These are phyloP conservation scores for Komagataella pastoris DNA, from an alignment of 805 yeast species.

Conservation along the genomic window DNA sequence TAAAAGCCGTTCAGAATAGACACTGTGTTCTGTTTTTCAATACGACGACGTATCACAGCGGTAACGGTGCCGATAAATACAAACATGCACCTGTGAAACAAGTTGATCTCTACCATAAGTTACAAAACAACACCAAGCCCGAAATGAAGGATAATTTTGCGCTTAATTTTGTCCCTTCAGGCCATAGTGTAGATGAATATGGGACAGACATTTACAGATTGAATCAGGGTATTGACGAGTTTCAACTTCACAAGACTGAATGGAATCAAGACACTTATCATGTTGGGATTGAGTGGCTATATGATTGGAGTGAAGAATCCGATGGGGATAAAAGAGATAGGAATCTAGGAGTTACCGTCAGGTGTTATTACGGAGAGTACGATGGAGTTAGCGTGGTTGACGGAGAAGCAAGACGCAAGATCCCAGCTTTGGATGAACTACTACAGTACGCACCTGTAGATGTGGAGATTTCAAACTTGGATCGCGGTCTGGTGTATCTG, in stretches of 20 bases:
- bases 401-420: constrained; percentile 22
- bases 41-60: constrained; percentile 24
- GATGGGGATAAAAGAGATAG: constrained; percentile 16
- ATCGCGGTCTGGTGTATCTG: constrained; percentile 47
- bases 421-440: constrained; percentile 67
- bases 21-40: constrained; percentile 52
- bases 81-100: constrained; percentile 49
- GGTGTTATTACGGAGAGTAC: constrained; percentile 74
- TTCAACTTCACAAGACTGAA: constrained; percentile 51
- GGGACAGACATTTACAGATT: constrained; percentile 32
- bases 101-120: constrained; percentile 32
- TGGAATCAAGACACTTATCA: constrained; percentile 42
- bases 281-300: constrained; percentile 62
- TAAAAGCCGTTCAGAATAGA: constrained; percentile 49
- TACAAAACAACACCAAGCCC: constrained; percentile 3
- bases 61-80: constrained; percentile 14
- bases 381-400: constrained; percentile 28
- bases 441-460: constrained; percentile 53
- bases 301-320: constrained; percentile 21
- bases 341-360: constrained; percentile 40
- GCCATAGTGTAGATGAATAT: constrained; percentile 23
- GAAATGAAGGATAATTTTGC: constrained; percentile 2
- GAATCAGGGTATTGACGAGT: constrained; percentile 47
- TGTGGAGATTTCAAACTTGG: constrained; percentile 50
- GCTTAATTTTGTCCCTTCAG: constrained; percentile 23